These are phyloP conservation scores for Calonectria multiphialidica DNA, from an alignment of 2,329 filamentous ascomycete species.

Conservation along the genomic window DNA sequence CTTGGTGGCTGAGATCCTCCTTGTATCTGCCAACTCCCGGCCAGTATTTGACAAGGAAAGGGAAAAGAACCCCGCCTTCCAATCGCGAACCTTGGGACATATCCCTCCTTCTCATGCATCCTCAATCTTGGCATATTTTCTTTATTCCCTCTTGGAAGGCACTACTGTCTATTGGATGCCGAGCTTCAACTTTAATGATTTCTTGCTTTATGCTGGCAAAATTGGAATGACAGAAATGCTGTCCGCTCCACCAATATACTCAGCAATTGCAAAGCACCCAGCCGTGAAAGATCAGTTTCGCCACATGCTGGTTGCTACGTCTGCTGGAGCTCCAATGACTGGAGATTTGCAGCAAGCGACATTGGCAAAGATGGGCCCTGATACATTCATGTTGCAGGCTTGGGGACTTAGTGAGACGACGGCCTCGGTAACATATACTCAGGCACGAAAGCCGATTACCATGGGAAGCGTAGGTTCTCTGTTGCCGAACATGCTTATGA, in stretches of 20 bases:
- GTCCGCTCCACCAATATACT: constrained; percentile 70
- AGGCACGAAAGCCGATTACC: constrained; percentile 52
- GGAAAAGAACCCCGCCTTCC: constrained; percentile 38
- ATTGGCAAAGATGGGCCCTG: constrained; percentile 58
- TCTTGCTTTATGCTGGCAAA: constrained; percentile 63
- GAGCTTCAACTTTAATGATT: constrained; percentile 66
- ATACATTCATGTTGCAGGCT: constrained; percentile 61
- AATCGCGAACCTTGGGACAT: constrained; percentile 54
- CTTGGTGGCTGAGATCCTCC: constrained; percentile 51
- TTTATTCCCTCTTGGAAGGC: constrained; percentile 55
- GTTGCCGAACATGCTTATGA: constrained; percentile 42
- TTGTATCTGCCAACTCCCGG: constrained; percentile 45
- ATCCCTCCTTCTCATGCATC: constrained; percentile 60
- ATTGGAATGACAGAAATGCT: constrained; percentile 66
- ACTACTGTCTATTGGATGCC: constrained; percentile 72
- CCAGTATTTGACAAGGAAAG: constrained; percentile 44
- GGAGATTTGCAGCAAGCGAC: constrained; percentile 64
- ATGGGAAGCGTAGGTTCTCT: constrained; percentile 58
- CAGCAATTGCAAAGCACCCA: constrained; percentile 68
- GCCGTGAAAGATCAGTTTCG: constrained; percentile 68
- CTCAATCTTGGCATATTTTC: constrained; percentile 56
- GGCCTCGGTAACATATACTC: constrained; percentile 59
- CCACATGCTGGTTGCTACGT: constrained; percentile 58
- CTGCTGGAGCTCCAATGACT: constrained; percentile 69
- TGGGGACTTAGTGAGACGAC: constrained; percentile 71